Evolutionary conservation across 2,329 filamentous ascomycete species (phyloP).

Genomic region (Fusarium sp.): DNA sequence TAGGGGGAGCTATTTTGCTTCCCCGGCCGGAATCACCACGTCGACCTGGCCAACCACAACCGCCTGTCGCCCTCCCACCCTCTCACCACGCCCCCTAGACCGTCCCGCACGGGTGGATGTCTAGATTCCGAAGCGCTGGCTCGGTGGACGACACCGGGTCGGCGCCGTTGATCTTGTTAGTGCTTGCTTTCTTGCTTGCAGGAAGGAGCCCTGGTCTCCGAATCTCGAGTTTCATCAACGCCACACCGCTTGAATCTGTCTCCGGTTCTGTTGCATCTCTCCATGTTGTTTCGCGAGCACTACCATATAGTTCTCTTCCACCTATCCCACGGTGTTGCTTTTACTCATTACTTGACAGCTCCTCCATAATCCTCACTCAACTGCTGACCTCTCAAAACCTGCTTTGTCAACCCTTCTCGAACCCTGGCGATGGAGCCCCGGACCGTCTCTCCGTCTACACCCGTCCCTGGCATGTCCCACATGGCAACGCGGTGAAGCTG

Average conservation of each 20-base stretch:
- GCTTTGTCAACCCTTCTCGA: neutral
- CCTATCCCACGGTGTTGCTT: neutral
- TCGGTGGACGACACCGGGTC: conserved; percentile 32
- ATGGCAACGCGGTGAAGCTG: conserved; percentile 13
- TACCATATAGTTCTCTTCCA: neutral
- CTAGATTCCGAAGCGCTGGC: conserved; percentile 42
- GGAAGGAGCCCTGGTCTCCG: conserved; percentile 19
- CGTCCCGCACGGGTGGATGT: conserved; percentile 36
- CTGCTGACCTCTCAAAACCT: neutral
- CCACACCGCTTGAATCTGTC: conserved; percentile 18
- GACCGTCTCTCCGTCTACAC: conserved; percentile 8
- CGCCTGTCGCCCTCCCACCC: conserved; percentile 16
- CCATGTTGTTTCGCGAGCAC: neutral
- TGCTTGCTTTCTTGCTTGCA: conserved; percentile 33
- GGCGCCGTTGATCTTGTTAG: conserved; percentile 22
- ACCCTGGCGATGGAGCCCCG: neutral
- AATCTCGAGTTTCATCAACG: conserved; percentile 30
- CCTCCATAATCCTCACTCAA: neutral
- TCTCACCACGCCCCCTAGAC: conserved; percentile 16
- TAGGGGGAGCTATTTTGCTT: conserved; percentile 28
- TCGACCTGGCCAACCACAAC: conserved; percentile 21
- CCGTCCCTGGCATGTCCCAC: conserved; percentile 7
- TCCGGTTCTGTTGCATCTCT: neutral
- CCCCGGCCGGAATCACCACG: conserved; percentile 34
- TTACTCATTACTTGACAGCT: neutral